A percentile compares a stretch with the other conserved stretches of the same genome.
These are phyloP conservation scores for Incumbomyces delicatus DNA, from an alignment of 2,329 filamentous ascomycete genomes.

Conservation along the genomic window DNA sequence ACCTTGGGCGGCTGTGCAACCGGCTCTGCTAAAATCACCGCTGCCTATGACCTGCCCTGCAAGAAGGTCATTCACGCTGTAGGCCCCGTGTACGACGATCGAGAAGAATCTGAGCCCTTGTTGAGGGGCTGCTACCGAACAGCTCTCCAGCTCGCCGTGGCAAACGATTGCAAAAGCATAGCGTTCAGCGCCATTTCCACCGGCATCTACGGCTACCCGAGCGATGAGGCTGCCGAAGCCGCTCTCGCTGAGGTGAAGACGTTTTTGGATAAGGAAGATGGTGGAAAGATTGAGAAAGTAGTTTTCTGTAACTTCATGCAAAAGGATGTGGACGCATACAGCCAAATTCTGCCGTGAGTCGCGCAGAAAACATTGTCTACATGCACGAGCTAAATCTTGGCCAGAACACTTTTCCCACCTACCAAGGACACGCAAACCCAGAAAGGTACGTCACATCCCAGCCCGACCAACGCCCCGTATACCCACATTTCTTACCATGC, in stretches of 20 bases:
- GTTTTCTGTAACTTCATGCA: slow-evolving; percentile 76
- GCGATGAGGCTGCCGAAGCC: slow-evolving; percentile 57
- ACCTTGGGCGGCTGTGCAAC: slow-evolving; percentile 63
- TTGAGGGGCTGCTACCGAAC: slow-evolving; percentile 58
- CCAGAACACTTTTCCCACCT: slow-evolving; percentile 42
- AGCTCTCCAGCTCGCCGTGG: slow-evolving; percentile 62
- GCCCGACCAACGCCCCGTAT: background rate
- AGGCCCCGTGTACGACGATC: slow-evolving; percentile 62
- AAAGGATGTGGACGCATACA: slow-evolving; percentile 70
- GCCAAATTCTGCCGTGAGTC: slow-evolving; percentile 61
- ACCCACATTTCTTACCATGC: slow-evolving; percentile 7
- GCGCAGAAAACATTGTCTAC: background rate
- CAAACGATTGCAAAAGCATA: slow-evolving; percentile 57
- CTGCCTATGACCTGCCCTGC: slow-evolving; percentile 65
- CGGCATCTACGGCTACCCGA: slow-evolving; percentile 82
- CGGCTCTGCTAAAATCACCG: slow-evolving; percentile 73
- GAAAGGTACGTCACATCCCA: slow-evolving; percentile 21
- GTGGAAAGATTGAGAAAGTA: slow-evolving; percentile 53
- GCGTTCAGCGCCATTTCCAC: slow-evolving; percentile 83
- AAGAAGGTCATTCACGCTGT: slow-evolving; percentile 81
- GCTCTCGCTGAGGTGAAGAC: slow-evolving; percentile 54
- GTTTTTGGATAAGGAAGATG: slow-evolving; percentile 40
- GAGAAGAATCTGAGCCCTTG: slow-evolving; percentile 28
- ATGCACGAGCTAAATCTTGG: background rate
- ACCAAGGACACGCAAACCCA: slow-evolving; percentile 27